Percentiles rank a stretch among this genome's conserved stretches.
phyloP scores from a whole-genome alignment of 805 yeast genomes.

The Wickerhamomyces kurtzmanii region DNA sequence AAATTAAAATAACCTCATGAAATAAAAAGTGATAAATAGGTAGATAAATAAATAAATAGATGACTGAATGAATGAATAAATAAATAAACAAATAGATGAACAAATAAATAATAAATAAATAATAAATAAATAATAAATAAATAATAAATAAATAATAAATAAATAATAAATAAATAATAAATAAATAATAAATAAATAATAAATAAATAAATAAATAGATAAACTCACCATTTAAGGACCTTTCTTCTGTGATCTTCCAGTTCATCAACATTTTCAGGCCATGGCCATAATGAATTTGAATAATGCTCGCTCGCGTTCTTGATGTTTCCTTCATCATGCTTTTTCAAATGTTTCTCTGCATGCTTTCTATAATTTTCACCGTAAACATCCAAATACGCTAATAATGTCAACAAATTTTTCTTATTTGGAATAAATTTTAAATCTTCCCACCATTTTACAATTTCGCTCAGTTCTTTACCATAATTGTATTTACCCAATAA shows the following conservation, averaged over 20 bases:
- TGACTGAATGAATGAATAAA: slow-evolving; percentile 1
- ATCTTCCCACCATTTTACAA: slow-evolving; percentile 46
- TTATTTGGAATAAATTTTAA: slow-evolving; percentile 31
- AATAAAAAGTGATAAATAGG: neutral
- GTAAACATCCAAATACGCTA: slow-evolving; percentile 16
- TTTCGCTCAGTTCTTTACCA: slow-evolving; percentile 34
- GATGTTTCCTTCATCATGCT: neutral
- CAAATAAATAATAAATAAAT: too few relatives aligned
- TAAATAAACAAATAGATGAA: too few relatives aligned
- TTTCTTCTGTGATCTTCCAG: slow-evolving; percentile 10
- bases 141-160: too few relatives aligned
- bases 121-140: too few relatives aligned
- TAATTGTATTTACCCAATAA: slow-evolving; percentile 38
- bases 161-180: too few relatives aligned
- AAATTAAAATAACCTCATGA: too few relatives aligned
- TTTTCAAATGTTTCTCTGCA: slow-evolving; percentile 7
- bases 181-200: too few relatives aligned
- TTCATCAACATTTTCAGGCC: slow-evolving; percentile 25
- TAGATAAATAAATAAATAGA: slow-evolving; percentile 1
- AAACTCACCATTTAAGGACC: neutral
- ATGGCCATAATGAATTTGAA: slow-evolving; percentile 20
- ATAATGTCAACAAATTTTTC: slow-evolving; percentile 27
- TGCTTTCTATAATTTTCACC: slow-evolving; percentile 29
- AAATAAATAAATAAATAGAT: neutral
- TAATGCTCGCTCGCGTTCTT: neutral